Base-by-base conservation (phyloP, 2,329 filamentous ascomycete species). In the Thielaviopsis euricoi region DNA sequence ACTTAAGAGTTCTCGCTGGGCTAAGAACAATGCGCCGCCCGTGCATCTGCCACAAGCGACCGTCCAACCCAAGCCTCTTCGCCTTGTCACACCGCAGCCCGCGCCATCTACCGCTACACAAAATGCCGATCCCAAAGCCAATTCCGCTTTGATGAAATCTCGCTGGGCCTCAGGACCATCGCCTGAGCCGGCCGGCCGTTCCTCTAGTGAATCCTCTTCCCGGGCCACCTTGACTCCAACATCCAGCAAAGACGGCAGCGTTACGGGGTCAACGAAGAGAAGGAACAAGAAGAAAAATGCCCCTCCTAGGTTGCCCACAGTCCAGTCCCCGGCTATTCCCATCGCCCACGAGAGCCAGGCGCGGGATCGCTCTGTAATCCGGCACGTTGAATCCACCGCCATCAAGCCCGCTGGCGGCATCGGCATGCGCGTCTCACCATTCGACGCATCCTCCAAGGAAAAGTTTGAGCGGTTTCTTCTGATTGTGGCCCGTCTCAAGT, bases 401-500 rank as follows among this genome's bases (percentile, higher is more conserved):
- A 25, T 56, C 43, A n/a, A 13, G 10, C 19, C 43, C 26, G 54
- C 40, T 4, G 49, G 43, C 43, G 43, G 43, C 43, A n/a, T 21
- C 21, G 43, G 43, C 43, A 1, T 21, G 25, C 49, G 13, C 22
- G 40, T 19, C 54, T 49, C 51, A 25, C 60, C 46, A 22, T 55
- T 50, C 48, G 56, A 43, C 52, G 52, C 48, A 25, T 43, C 51
- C 22, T 29, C 50, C 21, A 29, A 21, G 1, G 56, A 60, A 43
- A 61, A 61, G 49, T 46, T 62, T 4, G 51, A 61, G 21, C 52
- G 62, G 19, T 63, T 63, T 23, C 56, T 62, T 29, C 57, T 60
- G 9, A 63, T 63, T 13, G 56, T 61, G 9, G 58, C 76, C 2
- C 76, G 81, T 1, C 70, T 85, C 50, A 75, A 78, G 62, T 85